Conservation (phyloP, 345 rosid species). For the Murraya paniculata region DNA sequence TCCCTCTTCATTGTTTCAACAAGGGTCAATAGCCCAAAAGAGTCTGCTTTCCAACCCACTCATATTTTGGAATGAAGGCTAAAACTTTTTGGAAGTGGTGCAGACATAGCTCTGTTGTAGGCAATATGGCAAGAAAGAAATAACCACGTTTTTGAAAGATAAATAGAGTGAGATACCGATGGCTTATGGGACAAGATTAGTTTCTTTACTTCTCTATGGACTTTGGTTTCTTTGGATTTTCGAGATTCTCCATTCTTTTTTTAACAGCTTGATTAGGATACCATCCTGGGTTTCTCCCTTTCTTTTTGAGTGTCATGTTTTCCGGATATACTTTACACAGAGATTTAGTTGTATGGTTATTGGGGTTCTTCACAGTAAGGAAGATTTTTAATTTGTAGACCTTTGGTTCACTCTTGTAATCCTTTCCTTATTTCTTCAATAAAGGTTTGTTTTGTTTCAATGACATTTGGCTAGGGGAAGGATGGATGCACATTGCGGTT, state of each 20-base stretch:
- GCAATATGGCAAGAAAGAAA: not conserved
- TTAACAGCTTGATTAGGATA: not conserved
- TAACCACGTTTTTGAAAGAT: not conserved
- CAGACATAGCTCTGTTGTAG: not conserved
- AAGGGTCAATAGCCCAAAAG: not conserved
- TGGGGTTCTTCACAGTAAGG: not conserved
- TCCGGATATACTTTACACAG: not conserved
- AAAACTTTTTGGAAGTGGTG: not conserved
- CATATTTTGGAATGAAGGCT: not conserved
- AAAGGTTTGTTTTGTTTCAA: not conserved
- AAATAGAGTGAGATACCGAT: not conserved
- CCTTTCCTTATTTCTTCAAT: not conserved
- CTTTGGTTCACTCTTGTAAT: not conserved
- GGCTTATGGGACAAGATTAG: not conserved
- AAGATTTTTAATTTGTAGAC: not conserved
- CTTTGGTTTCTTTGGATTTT: not conserved
- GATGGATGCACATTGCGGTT: not conserved
- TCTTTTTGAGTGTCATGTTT: not conserved
- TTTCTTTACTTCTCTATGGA: not conserved
- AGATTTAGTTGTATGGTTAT: no score
- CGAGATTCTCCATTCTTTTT: not conserved
- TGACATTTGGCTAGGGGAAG: not conserved
- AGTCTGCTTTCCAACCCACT: not conserved
- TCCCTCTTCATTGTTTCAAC: not conserved
- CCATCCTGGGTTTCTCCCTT: not conserved